phyloP scores from a whole-genome alignment of 1,139 yeast species.

The Tardiomyces blankii region DNA sequence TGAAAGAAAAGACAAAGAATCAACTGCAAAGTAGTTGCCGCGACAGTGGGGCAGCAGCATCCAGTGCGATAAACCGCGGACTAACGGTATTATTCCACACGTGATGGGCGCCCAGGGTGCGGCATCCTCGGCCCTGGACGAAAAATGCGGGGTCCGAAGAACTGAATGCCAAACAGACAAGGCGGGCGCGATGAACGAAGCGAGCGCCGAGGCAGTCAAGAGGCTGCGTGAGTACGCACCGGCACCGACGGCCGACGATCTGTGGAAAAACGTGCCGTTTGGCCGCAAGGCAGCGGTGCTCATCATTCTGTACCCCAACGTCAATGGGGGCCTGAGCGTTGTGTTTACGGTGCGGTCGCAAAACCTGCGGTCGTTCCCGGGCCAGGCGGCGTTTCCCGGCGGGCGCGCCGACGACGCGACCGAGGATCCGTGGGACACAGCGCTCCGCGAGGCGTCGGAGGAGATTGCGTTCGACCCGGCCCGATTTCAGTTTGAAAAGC shows the following conservation, averaged over 20 bases:
- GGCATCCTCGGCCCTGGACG: too few relatives aligned
- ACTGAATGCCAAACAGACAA: too few relatives aligned
- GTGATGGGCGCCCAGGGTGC: too few relatives aligned
- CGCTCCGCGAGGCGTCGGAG: slow-evolving; percentile 72
- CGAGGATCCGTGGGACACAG: slow-evolving; percentile 62
- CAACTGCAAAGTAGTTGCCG: too few relatives aligned
- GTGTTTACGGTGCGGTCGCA: slow-evolving; percentile 65
- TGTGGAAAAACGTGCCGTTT: slow-evolving; percentile 1
- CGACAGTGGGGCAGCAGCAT: too few relatives aligned
- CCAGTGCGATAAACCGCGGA: too few relatives aligned
- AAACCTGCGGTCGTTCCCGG: slow-evolving; percentile 57
- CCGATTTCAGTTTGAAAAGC: slow-evolving; percentile 43
- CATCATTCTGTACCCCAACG: slow-evolving; percentile 54
- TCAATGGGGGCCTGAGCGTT: slow-evolving; percentile 59
- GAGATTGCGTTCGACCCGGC: slow-evolving; percentile 58
- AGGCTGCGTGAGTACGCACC: neutral
- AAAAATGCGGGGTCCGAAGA: too few relatives aligned
- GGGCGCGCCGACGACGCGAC: slow-evolving; percentile 61
- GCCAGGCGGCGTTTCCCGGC: slow-evolving; percentile 86
- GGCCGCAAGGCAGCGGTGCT: slow-evolving; percentile 40
- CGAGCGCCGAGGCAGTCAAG: too few relatives aligned
- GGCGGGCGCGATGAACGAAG: too few relatives aligned
- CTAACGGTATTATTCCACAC: too few relatives aligned
- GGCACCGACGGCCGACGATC: neutral
- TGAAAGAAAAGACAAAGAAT: too few relatives aligned